Conservation (phyloP, 176 grass and related monocot species). For the Lolium rigidum region DNA sequence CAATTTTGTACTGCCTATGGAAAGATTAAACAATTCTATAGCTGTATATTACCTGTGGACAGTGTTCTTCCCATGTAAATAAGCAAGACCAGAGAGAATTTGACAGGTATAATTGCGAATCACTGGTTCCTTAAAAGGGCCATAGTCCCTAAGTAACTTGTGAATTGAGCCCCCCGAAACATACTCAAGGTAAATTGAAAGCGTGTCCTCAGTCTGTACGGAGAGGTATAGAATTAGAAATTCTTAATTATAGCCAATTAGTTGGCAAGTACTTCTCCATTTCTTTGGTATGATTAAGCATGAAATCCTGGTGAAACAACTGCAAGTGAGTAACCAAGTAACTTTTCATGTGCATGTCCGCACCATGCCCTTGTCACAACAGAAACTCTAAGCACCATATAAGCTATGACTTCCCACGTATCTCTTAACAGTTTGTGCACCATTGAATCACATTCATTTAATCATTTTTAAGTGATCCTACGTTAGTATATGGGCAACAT, state of each 20-base stretch:
- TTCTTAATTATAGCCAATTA: conserved; percentile 24
- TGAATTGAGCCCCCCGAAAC: conserved; percentile 95
- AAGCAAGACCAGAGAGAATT: conserved; percentile 94
- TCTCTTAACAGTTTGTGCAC: background rate
- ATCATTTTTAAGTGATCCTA: background rate
- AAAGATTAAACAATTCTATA: conserved; percentile 32
- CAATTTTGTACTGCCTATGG: conserved; percentile 23
- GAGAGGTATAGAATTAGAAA: conserved; percentile 43
- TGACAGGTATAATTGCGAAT: conserved; percentile 82
- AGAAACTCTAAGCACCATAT: conserved; percentile 24
- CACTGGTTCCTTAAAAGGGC: conserved; percentile 85
- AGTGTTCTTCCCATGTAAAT: conserved; percentile 82
- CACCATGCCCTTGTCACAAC: background rate
- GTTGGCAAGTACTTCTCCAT: conserved; percentile 6
- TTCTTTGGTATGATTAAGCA: background rate
- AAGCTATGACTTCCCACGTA: conserved; percentile 21
- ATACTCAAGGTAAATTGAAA: conserved; percentile 92
- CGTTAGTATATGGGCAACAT: background rate
- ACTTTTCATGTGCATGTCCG: background rate
- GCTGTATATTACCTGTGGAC: conserved; percentile 76
- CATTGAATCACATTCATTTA: background rate
- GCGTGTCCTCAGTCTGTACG: conserved; percentile 69
- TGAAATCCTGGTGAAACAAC: background rate
- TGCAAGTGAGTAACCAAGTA: background rate
- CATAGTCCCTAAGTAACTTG: conserved; percentile 93